These are phyloP conservation scores for Aspergillus aculeatinus DNA, from an alignment of 2,329 filamentous ascomycete species.

Conservation along the genomic window DNA sequence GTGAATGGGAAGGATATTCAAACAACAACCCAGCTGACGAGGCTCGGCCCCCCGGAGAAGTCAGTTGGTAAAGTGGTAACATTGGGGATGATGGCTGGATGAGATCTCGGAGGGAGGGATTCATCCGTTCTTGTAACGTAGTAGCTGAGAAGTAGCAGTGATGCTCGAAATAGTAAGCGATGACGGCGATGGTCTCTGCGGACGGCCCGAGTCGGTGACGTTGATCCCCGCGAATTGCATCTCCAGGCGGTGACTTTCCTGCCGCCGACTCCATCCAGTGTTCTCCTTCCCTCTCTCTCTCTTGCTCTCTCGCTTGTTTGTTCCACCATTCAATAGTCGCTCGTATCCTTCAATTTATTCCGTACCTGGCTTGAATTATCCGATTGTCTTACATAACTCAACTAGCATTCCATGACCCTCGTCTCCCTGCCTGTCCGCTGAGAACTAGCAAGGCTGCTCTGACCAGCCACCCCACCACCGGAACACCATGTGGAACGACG, in stretches of 20 bases:
- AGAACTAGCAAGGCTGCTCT: constrained; percentile 17
- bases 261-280: background rate
- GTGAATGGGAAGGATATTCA: background rate
- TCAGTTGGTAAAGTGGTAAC: too few relatives aligned
- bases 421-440: constrained; percentile 1
- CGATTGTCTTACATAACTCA: background rate
- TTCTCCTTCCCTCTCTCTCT: background rate
- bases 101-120: too few relatives aligned
- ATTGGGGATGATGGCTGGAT: too few relatives aligned
- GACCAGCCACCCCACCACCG: constrained; percentile 10
- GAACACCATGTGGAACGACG: constrained; percentile 90
- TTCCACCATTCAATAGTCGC: background rate
- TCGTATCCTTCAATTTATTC: background rate
- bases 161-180: too few relatives aligned
- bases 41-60: background rate
- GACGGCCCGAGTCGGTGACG: constrained; percentile 5
- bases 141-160: too few relatives aligned
- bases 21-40: background rate
- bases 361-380: background rate
- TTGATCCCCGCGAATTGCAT: constrained; percentile 6
- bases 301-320: background rate
- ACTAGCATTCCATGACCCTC: background rate
- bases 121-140: too few relatives aligned
- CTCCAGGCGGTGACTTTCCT: constrained; percentile 3
- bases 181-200: constrained; percentile 1